Evolutionary conservation across 192 early-diverging fungal genomes (phyloP), one percentile per base, ranked within the genome.

Genomic region (Linnemannia hyalina): DNA sequence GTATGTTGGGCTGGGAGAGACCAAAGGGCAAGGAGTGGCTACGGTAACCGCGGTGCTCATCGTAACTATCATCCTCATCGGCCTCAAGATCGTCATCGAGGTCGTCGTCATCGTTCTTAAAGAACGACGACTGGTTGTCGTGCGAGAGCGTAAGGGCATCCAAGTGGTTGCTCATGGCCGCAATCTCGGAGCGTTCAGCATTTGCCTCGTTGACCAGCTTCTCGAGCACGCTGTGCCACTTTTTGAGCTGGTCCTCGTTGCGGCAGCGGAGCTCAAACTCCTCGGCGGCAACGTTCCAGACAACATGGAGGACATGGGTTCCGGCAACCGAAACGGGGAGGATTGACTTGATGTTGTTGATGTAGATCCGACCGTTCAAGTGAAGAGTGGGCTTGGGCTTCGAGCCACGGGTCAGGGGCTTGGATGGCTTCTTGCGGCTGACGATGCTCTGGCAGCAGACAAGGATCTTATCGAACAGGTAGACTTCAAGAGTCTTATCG

Each of bases 401-500:
- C 10, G 90, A 73, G 9, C 80, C 77, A 6, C 89, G 89, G 16
- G 82, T 41, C 44, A 85, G 76, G 13, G 80, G 75, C 71, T 91
- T 91, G 42, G 76, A 44, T 40, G 69, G 73, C 69, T 85, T 88
- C 40, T 88, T 91, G 76, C 91, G 91, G 79, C 75, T 85, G 20
- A 81, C 36, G 40, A 93, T 91, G 86, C 98, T 97, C 80, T 99
- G 98, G 90, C 97, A 98, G 86, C 96, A 97, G 15, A 99, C 92
- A 15, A 99, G 91, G 57, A 97, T 96, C 81, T 93, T 93, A 81
- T 99, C 97, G 91, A 99, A 99, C 65, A 99, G 90, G 85, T 95
- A 99, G 16, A 99, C 94, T 35, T 94, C 90, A 70, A 96, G 93
- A 74, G 96, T 95, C 60, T 94, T 93, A 71, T 98, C 97, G 13